Evolutionary conservation across 2,329 filamentous ascomycete species (phyloP), one percentile per base, ranked within the genome.

Genomic region (Hypoxylon sp.): DNA sequence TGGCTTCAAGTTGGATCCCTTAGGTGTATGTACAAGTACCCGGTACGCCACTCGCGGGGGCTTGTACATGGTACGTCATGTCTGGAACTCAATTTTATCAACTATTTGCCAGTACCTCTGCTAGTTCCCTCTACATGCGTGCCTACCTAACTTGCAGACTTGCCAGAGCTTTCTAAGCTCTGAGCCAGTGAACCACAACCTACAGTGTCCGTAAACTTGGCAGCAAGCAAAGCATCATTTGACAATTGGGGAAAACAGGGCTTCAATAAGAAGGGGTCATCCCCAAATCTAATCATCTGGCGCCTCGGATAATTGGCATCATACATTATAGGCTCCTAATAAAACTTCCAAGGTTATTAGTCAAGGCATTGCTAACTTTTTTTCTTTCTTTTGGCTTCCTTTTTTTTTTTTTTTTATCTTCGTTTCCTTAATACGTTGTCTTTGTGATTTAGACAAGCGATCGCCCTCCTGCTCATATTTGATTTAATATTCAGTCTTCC

Each of bases 281-380:
- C 64, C 60, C 60, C 49, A 66, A 66, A 66, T 66, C 60, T 52
- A 60, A 66, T 60, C 22, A 22, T 48, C 44, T 63, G 56, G 63
- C 63, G 60, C 56, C 20, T 57, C 54, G 22, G 55, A 58, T 59
- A 41, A 51, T 51, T 52, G 26, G 50, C 28, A 59, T 59, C 57
- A 54, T 50, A 37, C 34, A 39, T 15, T 37, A n/a, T n/a, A 58
- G 54, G 47, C 26, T 46, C 15, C 8, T 53, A 49, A 59, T 52
- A 59, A 26, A 26, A 26, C 4, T n/a, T n/a, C n/a, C n/a, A n/a
- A n/a, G n/a, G n/a, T n/a, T n/a, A n/a, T n/a, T n/a, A n/a, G n/a
- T n/a, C 30, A 52, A 64, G 56, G 56, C 51, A 59, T 39, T 56
- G 10, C 41, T 56, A 47, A 34, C 49, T 43, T 59, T 59, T 20